Evolutionary conservation across 208 protist species (phyloP).

Genomic region (Wallacemonas sp.): DNA sequence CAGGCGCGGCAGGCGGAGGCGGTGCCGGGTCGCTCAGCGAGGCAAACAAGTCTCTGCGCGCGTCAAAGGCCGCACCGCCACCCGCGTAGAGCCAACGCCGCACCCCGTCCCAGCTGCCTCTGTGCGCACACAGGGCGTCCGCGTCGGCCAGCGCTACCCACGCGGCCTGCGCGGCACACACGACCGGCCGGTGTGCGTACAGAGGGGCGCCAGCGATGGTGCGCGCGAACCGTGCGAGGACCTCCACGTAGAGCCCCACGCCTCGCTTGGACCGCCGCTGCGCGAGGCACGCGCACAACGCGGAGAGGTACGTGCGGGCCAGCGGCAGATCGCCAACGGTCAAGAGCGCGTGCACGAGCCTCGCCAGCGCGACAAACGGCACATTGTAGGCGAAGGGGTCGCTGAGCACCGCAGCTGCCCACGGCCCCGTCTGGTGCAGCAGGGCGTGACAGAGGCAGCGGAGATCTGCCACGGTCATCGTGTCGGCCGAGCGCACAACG

Average conservation of each 20-base stretch:
- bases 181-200: slow-evolving; percentile 6
- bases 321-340: slow-evolving; percentile 52
- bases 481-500: slow-evolving; percentile 18
- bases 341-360: slow-evolving; percentile 29
- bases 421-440: slow-evolving; percentile 26
- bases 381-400: slow-evolving; percentile 46
- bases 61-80: not conserved
- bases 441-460: slow-evolving; percentile 37
- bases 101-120: not conserved
- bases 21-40: not conserved
- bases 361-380: slow-evolving; percentile 30
- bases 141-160: slow-evolving; percentile 5
- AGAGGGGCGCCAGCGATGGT: slow-evolving; percentile 8
- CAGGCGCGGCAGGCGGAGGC: not conserved
- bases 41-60: not conserved
- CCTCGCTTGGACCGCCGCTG: slow-evolving; percentile 33
- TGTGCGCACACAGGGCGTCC: too few relatives aligned
- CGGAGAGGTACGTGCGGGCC: slow-evolving; percentile 50
- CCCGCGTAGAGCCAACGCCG: not conserved
- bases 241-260: slow-evolving; percentile 31
- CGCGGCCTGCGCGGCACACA: slow-evolving; percentile 8
- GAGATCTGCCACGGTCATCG: slow-evolving; percentile 21
- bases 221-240: slow-evolving; percentile 34
- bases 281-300: slow-evolving; percentile 37
- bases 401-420: slow-evolving; percentile 30